Conservation (phyloP, 1,284 basidiomycete genomes). For the Chalciporus sp. region DNA sequence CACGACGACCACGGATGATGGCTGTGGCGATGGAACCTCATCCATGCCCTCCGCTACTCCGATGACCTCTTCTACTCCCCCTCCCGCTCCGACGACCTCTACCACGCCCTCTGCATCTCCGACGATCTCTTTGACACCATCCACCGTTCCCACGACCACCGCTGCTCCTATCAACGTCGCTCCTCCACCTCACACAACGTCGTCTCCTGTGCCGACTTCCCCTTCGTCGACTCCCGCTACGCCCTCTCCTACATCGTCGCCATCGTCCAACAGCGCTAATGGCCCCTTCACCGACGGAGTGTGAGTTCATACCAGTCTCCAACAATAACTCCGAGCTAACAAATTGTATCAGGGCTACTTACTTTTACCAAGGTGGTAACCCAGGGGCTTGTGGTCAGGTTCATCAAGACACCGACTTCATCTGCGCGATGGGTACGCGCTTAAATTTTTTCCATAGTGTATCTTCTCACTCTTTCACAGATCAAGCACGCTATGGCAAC, state of each 20-base stretch:
- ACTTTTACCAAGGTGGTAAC: conserved; percentile 67
- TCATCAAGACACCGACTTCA: conserved; percentile 64
- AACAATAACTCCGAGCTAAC: conserved; percentile 5
- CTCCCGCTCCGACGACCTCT: neutral
- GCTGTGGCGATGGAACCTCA: neutral
- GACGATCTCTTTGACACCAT: conserved; percentile 3
- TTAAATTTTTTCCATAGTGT: neutral
- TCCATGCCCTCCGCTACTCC: neutral
- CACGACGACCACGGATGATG: neutral
- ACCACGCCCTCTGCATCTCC: neutral
- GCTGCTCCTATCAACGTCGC: neutral
- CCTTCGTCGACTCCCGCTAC: conserved; percentile 7
- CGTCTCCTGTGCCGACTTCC: conserved; percentile 13
- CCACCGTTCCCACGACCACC: neutral
- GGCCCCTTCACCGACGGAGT: conserved; percentile 41
- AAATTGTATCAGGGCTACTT: conserved; percentile 60
- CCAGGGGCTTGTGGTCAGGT: conserved; percentile 75
- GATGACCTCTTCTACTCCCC: neutral
- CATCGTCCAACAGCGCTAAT: conserved; percentile 12
- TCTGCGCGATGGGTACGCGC: conserved; percentile 69
- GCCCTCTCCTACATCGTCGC: conserved; percentile 1
- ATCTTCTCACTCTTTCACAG: conserved; percentile 33
- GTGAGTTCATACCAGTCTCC: conserved; percentile 41
- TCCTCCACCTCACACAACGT: conserved; percentile 15
- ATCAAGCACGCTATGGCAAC: conserved; percentile 54